phyloP scores from a whole-genome alignment of 306 rosid species.

The Benincasa hispida region DNA sequence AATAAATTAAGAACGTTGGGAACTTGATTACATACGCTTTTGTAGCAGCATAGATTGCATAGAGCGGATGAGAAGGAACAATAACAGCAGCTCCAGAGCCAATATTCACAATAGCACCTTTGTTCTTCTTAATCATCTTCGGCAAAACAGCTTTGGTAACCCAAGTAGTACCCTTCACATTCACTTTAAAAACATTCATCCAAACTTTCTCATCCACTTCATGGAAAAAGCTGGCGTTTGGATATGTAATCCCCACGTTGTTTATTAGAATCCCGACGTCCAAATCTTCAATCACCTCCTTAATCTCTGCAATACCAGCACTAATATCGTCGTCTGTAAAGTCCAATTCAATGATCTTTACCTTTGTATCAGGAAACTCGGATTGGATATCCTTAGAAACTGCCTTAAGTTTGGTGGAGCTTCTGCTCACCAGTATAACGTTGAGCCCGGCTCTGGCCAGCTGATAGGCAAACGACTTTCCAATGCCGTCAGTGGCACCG shows the following conservation, averaged over 20 bases:
- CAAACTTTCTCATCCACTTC: conserved; percentile 51
- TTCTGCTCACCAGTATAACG: conserved; percentile 53
- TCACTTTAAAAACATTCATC: conserved; percentile 54
- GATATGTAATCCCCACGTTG: conserved; percentile 63
- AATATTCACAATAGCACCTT: conserved; percentile 59
- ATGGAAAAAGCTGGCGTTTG: conserved; percentile 37
- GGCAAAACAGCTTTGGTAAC: conserved; percentile 37
- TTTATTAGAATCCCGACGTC: conserved; percentile 47
- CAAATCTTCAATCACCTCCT: conserved; percentile 19
- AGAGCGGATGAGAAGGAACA: conserved; percentile 80
- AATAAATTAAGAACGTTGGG: background rate
- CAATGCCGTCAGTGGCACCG: conserved; percentile 82
- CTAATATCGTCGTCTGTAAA: conserved; percentile 26
- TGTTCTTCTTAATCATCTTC: conserved; percentile 42
- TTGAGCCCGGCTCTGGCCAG: conserved; percentile 49
- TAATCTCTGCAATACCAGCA: conserved; percentile 14
- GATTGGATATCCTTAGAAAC: conserved; percentile 30
- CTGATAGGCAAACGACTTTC: conserved; percentile 57
- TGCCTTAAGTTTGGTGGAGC: conserved; percentile 27
- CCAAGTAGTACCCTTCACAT: conserved; percentile 42
- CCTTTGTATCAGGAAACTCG: conserved; percentile 11
- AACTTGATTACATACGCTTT: conserved; percentile 46
- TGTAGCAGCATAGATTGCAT: conserved; percentile 61
- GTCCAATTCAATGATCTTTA: conserved; percentile 29
- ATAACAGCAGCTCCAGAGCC: conserved; percentile 61